A percentile compares a stretch with the other conserved stretches of the same genome.
Evolutionary conservation across 306 rosid genomes (phyloP).

Genomic region (barrel medic (Medicago truncatula)): DNA sequence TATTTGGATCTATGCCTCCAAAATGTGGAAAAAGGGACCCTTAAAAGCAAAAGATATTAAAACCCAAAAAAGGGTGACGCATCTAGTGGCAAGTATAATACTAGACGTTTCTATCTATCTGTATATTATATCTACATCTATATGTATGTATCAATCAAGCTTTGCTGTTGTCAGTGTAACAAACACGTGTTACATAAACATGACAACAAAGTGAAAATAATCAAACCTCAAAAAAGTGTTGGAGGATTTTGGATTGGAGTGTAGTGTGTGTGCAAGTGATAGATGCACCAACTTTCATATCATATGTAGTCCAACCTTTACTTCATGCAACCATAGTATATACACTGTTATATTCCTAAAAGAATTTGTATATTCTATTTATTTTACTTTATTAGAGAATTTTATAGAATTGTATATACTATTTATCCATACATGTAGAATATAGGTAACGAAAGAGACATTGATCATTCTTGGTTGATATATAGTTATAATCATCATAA

Average conservation of each 20-base stretch:
- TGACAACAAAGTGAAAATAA: constrained; percentile 15
- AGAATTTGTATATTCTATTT: too few relatives aligned
- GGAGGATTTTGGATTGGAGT: constrained; percentile 15
- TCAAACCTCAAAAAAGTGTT: constrained; percentile 34
- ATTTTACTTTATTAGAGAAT: too few relatives aligned
- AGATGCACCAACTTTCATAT: constrained; percentile 27
- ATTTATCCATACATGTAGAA: too few relatives aligned
- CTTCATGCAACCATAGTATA: too few relatives aligned
- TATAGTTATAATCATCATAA: too few relatives aligned
- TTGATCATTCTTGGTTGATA: too few relatives aligned
- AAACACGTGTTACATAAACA: constrained; percentile 52
- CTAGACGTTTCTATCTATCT: background rate
- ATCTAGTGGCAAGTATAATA: constrained; percentile 21
- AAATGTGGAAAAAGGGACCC: background rate
- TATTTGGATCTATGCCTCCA: constrained; percentile 10
- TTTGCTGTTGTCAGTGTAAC: constrained; percentile 39
- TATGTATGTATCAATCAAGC: constrained; percentile 32
- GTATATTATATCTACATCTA: constrained; percentile 1
- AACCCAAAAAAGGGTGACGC: constrained; percentile 6
- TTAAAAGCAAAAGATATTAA: background rate
- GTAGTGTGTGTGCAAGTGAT: background rate
- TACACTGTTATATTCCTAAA: too few relatives aligned
- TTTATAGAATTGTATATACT: too few relatives aligned
- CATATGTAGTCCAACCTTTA: background rate
- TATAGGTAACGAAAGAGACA: too few relatives aligned